phyloP scores from a whole-genome alignment of 805 yeast genomes.

The Yamadazyma phyllophila region DNA sequence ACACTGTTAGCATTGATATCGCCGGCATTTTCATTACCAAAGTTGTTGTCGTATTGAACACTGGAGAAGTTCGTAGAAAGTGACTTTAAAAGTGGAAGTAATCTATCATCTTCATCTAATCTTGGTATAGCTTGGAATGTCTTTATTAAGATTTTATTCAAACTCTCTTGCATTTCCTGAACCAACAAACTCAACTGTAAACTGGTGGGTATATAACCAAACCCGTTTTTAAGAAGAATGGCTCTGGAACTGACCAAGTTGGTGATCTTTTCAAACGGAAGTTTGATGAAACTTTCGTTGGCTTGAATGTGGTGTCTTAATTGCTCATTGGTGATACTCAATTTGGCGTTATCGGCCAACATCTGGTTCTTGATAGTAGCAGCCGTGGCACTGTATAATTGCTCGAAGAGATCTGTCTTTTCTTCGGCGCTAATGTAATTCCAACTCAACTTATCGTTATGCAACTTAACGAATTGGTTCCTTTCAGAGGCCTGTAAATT shows the following conservation, averaged over 20 bases:
- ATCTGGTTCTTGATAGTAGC: conserved; percentile 38
- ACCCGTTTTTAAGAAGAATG: conserved; percentile 65
- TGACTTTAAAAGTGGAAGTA: conserved; percentile 80
- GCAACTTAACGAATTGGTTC: conserved; percentile 58
- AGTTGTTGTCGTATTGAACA: conserved; percentile 54
- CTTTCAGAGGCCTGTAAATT: conserved; percentile 65
- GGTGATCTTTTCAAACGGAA: conserved; percentile 83
- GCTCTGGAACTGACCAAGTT: conserved; percentile 73
- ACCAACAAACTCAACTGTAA: conserved; percentile 71
- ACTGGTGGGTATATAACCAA: conserved; percentile 80
- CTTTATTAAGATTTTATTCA: conserved; percentile 51
- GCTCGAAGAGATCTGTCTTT: conserved; percentile 44
- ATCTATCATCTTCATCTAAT: conserved; percentile 86
- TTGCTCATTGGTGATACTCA: conserved; percentile 47
- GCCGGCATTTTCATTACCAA: conserved; percentile 31
- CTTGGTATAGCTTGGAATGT: conserved; percentile 81
- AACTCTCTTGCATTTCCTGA: conserved; percentile 59
- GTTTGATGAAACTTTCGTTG: conserved; percentile 70
- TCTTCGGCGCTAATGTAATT: conserved; percentile 64
- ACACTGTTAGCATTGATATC: conserved; percentile 63
- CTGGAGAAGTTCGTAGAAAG: conserved; percentile 53
- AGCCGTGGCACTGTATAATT: conserved; percentile 56
- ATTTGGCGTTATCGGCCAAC: conserved; percentile 28
- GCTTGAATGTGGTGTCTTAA: conserved; percentile 46
- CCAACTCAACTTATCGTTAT: conserved; percentile 64